These are phyloP conservation scores for Zasmidium citrigriseum DNA, from an alignment of 2,329 filamentous ascomycete species.

Conservation along the genomic window DNA sequence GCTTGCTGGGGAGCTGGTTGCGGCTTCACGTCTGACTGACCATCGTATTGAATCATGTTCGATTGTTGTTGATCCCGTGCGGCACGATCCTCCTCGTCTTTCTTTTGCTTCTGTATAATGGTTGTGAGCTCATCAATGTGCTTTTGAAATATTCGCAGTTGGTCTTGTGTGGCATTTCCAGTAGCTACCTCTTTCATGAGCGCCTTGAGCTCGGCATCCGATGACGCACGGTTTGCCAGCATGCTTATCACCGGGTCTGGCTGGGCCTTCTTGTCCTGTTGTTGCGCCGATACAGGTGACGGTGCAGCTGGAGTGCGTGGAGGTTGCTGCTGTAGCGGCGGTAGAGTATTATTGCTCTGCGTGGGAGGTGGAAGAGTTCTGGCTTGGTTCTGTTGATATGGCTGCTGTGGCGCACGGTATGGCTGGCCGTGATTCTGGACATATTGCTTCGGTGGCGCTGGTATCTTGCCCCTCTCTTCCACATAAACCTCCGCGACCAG, in stretches of 20 bases:
- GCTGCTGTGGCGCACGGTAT: conserved; percentile 17
- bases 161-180: conserved; percentile 69
- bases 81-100: conserved; percentile 23
- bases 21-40: conserved; percentile 13
- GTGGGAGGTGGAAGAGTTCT: conserved; percentile 11
- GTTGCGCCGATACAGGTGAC: conserved; percentile 7
- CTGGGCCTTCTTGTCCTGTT: conserved; percentile 31
- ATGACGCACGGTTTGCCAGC: conserved; percentile 72
- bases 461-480: conserved; percentile 64
- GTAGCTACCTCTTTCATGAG: conserved; percentile 83
- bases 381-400: conserved; percentile 23
- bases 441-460: conserved; percentile 24
- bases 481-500: conserved; percentile 74
- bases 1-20: conserved; percentile 14
- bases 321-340: conserved; percentile 10
- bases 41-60: conserved; percentile 27
- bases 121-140: conserved; percentile 77
- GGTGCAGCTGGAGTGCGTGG: conserved; percentile 11
- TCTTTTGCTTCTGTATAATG: conserved; percentile 46
- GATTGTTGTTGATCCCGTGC: conserved; percentile 13
- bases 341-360: not conserved
- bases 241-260: conserved; percentile 79
- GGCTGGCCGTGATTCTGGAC: conserved; percentile 13
- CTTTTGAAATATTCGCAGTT: conserved; percentile 73
- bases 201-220: conserved; percentile 70